Conservation (phyloP, 176 grass and related monocot genomes). For the Carex kokanica region DNA sequence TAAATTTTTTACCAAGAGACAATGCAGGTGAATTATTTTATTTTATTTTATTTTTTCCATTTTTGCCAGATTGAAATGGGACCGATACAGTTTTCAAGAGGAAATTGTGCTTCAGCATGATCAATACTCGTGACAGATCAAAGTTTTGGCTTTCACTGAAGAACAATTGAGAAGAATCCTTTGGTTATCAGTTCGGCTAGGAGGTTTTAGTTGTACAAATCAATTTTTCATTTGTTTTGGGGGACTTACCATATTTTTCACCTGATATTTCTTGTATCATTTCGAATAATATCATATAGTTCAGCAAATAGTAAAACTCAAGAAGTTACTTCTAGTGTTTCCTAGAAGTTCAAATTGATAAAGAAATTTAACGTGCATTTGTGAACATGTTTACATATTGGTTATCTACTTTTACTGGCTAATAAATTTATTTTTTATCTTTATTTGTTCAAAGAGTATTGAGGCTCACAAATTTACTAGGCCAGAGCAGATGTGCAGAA, state of each 20-base stretch:
- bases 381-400: neutral
- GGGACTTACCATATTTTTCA: neutral
- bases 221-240: conserved; percentile 2
- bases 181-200: neutral
- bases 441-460: neutral
- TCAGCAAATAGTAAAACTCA: neutral
- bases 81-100: neutral
- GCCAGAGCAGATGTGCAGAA: neutral
- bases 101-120: neutral
- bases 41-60: conserved; percentile 19
- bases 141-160: neutral
- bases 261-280: conserved; percentile 1
- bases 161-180: neutral
- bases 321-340: neutral
- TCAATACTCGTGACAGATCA: neutral
- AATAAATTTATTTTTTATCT: neutral
- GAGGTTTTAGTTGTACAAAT: neutral
- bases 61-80: neutral
- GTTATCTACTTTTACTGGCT: neutral
- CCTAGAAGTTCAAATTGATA: neutral
- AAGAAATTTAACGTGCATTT: neutral
- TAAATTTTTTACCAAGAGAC: conserved; percentile 48
- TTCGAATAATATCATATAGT: neutral
- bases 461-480: neutral
- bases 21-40: conserved; percentile 56